Base-by-base conservation (phyloP, 495 filamentous ascomycete species). In the Staphylotrichum longicolle region DNA sequence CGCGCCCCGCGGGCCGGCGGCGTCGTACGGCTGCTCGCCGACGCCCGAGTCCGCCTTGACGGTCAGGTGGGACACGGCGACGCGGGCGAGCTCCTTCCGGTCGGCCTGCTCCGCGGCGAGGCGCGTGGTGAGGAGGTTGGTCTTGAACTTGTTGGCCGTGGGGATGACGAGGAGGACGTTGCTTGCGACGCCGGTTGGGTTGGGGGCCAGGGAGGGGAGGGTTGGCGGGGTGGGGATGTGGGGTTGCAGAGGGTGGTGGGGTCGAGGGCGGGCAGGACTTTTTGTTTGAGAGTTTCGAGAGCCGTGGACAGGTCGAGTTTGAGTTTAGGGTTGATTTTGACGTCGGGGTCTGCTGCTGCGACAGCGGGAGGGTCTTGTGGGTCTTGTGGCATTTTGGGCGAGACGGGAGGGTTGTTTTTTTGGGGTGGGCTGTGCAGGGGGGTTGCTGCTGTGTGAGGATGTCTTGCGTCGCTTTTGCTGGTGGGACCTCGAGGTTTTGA, bases 1-100 rank as follows among this genome's bases (percentile, higher is more conserved):
- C 1, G 65, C 65, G 1, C 68, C 68, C 5, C 37, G 12, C 9
- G 49, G 27, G 0, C 65, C 68, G 1, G 61, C 55, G 3, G 11
- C 8, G 53, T 68, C 46, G 35, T 68, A 68, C 7, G 68, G 63
- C 47, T 70, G 68, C 54, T 70, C 66, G 52, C 68, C 68, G 41
- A 62, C 65, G 5, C 48, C 50, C 11, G 68, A 68, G 3, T 37
- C 9, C 20, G 54, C 68, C 4, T 52, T 30, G 48, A 64, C 9
- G 14, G 35, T 5, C 7, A 9, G 12, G 49, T 35, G 49, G 6
- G 53, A 51, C 12, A 51, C 30, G 4, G 39, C 5, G 54, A 32
- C 5, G 39, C 44, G 44, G 14, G 15, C 4, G n/a, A 35, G 56
- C 11, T 30, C 11, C 1, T 35, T 33, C 7, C 5, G 0, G 37